phyloP scores from a whole-genome alignment of 106 monocot species.

The Narthecium ossifragum region DNA sequence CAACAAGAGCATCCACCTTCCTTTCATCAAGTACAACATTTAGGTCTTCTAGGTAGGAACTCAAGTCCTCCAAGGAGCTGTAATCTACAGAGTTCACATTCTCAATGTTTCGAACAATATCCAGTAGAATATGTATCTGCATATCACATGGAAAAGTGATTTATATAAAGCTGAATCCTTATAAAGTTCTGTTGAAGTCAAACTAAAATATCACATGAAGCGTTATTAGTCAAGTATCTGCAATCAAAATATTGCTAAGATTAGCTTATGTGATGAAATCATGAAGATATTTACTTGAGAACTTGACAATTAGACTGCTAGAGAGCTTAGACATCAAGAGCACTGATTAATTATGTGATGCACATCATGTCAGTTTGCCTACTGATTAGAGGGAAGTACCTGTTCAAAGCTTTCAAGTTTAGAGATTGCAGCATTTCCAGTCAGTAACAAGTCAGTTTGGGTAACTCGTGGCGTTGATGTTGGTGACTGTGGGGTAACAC shows the following conservation, averaged over 20 bases:
- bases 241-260: no score
- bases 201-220: no score
- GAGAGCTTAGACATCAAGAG: no score
- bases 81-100: conserved; percentile 46
- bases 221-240: no score
- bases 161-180: no score
- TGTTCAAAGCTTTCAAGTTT: conserved; percentile 75
- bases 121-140: conserved; percentile 72
- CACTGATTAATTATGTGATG: no score
- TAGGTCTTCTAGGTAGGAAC: conserved; percentile 62
- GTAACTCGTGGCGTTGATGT: conserved; percentile 40
- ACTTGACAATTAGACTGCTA: no score
- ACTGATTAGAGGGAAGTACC: conserved; percentile 38
- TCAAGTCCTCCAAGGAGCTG: conserved; percentile 66
- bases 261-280: no score
- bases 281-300: no score
- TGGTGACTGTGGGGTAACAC: conserved; percentile 61
- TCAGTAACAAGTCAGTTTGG: conserved; percentile 44
- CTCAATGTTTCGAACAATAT: conserved; percentile 49
- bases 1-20: conserved; percentile 81
- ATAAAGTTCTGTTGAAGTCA: no score
- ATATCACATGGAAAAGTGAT: no score
- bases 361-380: no score
- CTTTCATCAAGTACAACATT: conserved; percentile 65
- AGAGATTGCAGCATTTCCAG: conserved; percentile 23